These are phyloP conservation scores for Ceratocystis papillata DNA, from an alignment of 2,329 filamentous ascomycete genomes.

Conservation along the genomic window DNA sequence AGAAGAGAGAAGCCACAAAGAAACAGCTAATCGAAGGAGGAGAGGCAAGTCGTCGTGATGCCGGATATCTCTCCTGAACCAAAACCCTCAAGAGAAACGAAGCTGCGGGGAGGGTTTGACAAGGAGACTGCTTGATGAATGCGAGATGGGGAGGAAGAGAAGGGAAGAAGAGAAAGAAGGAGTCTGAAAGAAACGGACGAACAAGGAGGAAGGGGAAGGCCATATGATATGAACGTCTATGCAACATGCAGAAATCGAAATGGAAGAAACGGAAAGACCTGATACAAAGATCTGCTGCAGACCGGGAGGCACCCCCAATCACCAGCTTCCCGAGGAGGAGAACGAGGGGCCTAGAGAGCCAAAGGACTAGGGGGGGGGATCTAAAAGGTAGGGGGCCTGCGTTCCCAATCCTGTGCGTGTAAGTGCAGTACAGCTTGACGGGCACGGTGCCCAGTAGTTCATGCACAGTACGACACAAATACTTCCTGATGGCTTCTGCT, in stretches of 20 bases:
- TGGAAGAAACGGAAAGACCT: conserved; percentile 8
- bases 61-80: conserved; percentile 23
- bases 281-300: conserved; percentile 9
- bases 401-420: background rate
- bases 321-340: background rate
- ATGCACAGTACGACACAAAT: background rate
- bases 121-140: background rate
- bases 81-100: conserved; percentile 17
- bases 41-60: conserved; percentile 18
- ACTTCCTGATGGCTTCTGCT: background rate
- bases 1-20: conserved; percentile 6
- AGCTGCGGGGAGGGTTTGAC: conserved; percentile 4
- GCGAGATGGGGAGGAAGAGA: conserved; percentile 10
- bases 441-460: background rate
- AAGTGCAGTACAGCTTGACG: background rate
- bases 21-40: background rate
- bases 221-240: background rate
- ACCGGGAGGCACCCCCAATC: background rate
- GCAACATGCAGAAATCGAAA: background rate
- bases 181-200: background rate
- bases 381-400: conserved; percentile 5
- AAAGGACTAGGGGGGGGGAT: background rate
- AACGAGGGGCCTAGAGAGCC: background rate
- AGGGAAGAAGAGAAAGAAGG: background rate
- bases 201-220: background rate